Conservation (phyloP, 176 grass and related monocot genomes). For the Canna indica region DNA sequence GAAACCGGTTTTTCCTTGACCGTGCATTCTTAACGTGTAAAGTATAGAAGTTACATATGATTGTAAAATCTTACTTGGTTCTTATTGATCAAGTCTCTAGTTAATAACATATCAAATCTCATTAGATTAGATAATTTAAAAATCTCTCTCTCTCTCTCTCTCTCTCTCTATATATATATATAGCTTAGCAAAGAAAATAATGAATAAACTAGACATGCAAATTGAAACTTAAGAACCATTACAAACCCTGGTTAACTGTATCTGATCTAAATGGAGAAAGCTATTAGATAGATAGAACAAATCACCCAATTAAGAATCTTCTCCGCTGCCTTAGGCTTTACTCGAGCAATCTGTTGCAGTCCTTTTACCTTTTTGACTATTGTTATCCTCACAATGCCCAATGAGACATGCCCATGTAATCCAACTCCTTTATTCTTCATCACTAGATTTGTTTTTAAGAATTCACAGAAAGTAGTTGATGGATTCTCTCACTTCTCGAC, state of each 20-base stretch:
- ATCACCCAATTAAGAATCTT: background rate
- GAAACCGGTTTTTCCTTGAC: background rate
- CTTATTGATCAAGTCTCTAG: background rate
- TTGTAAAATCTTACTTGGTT: too few relatives aligned
- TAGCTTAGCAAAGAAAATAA: background rate
- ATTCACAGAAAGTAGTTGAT: background rate
- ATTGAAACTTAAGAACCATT: too few relatives aligned
- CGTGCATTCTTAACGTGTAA: too few relatives aligned
- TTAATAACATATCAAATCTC: background rate
- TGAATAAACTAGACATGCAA: background rate
- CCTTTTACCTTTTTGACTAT: background rate
- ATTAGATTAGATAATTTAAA: too few relatives aligned
- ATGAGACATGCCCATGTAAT: slow-evolving; percentile 6
- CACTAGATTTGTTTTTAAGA: slow-evolving; percentile 1
- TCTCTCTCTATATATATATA: too few relatives aligned
- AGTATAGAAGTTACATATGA: too few relatives aligned
- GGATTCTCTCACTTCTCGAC: background rate
- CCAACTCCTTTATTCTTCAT: slow-evolving; percentile 9
- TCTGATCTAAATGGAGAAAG: background rate
- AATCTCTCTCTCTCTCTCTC: too few relatives aligned
- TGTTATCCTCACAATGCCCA: background rate
- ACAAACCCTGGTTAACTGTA: background rate
- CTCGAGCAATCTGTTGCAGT: background rate
- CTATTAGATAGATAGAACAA: background rate
- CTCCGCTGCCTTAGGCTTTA: background rate